phyloP scores from a whole-genome alignment of 2,329 filamentous ascomycete genomes.

The Dendryphion nanum region DNA sequence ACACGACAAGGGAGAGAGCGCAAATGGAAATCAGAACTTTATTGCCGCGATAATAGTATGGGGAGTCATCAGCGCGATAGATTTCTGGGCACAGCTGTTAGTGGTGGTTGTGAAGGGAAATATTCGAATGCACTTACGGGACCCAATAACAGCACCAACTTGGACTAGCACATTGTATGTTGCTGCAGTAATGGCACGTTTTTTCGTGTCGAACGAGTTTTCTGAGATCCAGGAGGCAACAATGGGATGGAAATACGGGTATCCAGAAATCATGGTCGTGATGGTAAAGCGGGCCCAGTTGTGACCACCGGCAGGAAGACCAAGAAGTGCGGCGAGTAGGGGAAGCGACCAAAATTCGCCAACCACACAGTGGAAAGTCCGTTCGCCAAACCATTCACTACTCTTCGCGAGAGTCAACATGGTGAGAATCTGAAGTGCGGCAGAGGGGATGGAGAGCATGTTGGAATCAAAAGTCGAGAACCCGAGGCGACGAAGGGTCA shows the following conservation, averaged over 20 bases:
- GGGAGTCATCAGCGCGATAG: constrained; percentile 55
- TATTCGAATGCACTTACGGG: too few relatives aligned
- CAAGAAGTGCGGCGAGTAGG: constrained; percentile 34
- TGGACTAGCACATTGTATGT: constrained; percentile 58
- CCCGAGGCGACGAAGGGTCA: constrained; percentile 39
- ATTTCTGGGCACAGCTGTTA: too few relatives aligned
- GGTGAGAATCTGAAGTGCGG: constrained; percentile 51
- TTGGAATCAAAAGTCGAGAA: constrained; percentile 45
- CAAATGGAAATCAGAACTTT: constrained; percentile 51
- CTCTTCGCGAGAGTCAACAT: constrained; percentile 44
- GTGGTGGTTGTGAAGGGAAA: too few relatives aligned
- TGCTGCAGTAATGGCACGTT: constrained; percentile 61
- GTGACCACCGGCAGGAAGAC: constrained; percentile 34
- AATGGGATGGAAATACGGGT: constrained; percentile 54
- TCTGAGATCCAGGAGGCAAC: constrained; percentile 61
- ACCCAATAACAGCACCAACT: constrained; percentile 38
- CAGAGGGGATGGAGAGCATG: constrained; percentile 42
- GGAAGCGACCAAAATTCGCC: constrained; percentile 44
- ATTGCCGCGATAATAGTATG: constrained; percentile 55
- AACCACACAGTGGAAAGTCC: constrained; percentile 49
- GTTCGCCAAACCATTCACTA: constrained; percentile 52
- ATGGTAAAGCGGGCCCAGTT: constrained; percentile 41
- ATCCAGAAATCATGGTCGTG: constrained; percentile 38
- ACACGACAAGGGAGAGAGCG: constrained; percentile 48
- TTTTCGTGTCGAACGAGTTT: constrained; percentile 62